Conservation (phyloP, 2,329 filamentous ascomycete species). For the Emergomyces pasteurianus region DNA sequence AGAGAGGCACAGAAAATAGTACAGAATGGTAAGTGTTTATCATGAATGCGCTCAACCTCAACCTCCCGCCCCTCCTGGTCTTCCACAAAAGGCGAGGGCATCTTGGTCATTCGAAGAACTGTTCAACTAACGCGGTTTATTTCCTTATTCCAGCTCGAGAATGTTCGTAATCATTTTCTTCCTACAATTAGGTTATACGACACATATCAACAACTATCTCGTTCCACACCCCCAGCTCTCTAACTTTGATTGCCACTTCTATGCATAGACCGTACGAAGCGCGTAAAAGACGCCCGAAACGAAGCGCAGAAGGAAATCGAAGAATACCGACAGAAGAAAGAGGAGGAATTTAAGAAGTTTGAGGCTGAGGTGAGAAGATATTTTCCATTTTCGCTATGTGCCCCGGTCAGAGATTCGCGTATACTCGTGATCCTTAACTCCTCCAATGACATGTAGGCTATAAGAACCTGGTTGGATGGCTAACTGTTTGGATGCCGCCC, state of each 20-base stretch:
- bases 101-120: background rate
- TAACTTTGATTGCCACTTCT: background rate
- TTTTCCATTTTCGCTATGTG: too few species aligned
- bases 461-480: background rate
- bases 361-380: constrained; percentile 55
- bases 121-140: constrained; percentile 3
- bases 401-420: background rate
- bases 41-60: too few species aligned
- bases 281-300: constrained; percentile 88
- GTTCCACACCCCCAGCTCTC: too few species aligned
- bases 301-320: constrained; percentile 98
- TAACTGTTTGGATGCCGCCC: background rate
- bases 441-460: background rate
- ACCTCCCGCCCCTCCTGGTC: background rate
- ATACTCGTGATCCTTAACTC: background rate
- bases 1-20: constrained; percentile 98
- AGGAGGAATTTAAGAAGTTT: constrained; percentile 89
- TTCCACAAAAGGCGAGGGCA: background rate
- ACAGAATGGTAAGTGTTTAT: constrained; percentile 64
- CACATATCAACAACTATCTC: background rate
- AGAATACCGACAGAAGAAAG: constrained; percentile 78
- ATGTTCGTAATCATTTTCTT: constrained; percentile 46
- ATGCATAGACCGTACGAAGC: constrained; percentile 72
- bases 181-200: background rate
- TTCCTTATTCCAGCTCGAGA: constrained; percentile 54